These are phyloP conservation scores for Isatis tinctoria DNA, from an alignment of 345 rosid species.

Conservation along the genomic window DNA sequence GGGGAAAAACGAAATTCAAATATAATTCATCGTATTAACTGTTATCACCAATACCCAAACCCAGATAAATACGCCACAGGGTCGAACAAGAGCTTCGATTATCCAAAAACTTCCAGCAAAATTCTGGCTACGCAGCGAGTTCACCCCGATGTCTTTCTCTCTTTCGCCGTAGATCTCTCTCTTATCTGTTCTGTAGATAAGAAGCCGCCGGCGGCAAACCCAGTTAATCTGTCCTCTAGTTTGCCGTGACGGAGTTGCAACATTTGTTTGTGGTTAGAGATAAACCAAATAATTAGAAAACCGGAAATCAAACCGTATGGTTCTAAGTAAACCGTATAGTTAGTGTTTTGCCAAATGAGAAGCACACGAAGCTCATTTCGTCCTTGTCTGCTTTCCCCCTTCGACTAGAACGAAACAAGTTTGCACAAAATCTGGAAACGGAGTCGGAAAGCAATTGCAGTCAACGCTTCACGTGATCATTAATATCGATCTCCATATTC, in stretches of 20 bases:
- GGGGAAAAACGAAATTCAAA: neutral
- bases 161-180: neutral
- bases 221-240: neutral
- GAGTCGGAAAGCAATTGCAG: neutral
- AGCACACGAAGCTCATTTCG: conserved; percentile 2
- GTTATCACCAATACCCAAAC: neutral
- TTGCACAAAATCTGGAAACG: conserved; percentile 3
- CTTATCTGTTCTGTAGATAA: neutral
- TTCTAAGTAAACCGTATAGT: neutral
- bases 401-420: neutral
- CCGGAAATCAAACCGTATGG: neutral
- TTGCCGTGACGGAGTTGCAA: conserved; percentile 1
- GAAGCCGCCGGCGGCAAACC: neutral
- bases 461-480: conserved; percentile 29
- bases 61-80: neutral
- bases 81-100: neutral
- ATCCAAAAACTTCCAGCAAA: neutral
- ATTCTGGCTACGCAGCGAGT: neutral
- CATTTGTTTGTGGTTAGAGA: neutral
- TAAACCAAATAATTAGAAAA: neutral
- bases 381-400: neutral
- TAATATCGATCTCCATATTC: neutral
- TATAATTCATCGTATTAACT: neutral
- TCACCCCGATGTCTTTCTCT: neutral
- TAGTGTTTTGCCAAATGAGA: neutral